These are phyloP conservation scores for Pseudogymnoascus sp. DNA, from an alignment of 2,329 filamentous ascomycete genomes.

Conservation along the genomic window DNA sequence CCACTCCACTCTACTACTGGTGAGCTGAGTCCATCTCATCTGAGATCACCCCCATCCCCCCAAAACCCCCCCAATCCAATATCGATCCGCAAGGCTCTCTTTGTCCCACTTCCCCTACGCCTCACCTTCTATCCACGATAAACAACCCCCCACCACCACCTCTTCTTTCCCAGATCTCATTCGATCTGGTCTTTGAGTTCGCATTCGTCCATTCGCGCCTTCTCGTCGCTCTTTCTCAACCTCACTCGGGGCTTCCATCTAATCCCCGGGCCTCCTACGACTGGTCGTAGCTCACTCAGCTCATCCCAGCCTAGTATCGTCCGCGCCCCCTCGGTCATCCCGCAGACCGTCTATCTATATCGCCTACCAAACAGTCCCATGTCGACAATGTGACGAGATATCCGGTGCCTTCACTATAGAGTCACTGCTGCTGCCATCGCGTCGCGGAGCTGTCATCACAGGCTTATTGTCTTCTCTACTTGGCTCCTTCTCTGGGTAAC, in stretches of 20 bases:
- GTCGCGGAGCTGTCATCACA: neutral
- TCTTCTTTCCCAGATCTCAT: neutral
- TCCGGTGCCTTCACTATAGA: neutral
- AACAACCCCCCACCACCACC: neutral
- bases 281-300: neutral
- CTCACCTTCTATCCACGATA: neutral
- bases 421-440: neutral
- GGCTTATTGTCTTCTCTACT: neutral
- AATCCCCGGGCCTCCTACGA: neutral
- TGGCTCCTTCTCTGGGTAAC: neutral
- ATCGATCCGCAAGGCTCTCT: neutral
- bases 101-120: neutral
- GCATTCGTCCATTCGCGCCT: neutral
- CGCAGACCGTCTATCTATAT: neutral
- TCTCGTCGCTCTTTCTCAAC: neutral
- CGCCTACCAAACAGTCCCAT: neutral
- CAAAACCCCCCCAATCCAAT: neutral
- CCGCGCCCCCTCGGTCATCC: neutral
- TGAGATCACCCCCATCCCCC: neutral
- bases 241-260: neutral
- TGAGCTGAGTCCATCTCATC: neutral
- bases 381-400: conserved; percentile 2
- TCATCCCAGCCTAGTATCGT: neutral
- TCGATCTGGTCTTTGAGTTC: neutral
- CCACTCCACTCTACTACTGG: neutral